Evolutionary conservation across 1,139 yeast genomes (phyloP).

Genomic region (Geotrichum macrosporum): DNA sequence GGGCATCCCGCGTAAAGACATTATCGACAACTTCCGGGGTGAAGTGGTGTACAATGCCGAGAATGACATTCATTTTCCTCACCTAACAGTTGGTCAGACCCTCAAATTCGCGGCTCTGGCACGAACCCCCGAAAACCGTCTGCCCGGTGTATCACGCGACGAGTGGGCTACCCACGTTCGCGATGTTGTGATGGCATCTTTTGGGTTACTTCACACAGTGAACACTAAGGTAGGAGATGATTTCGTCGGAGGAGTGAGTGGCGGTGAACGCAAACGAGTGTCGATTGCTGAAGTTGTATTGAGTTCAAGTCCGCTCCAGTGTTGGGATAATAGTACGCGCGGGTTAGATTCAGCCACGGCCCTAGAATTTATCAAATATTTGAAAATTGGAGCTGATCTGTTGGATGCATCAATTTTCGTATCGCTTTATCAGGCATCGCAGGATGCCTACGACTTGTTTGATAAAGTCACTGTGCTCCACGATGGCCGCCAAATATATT

Average conservation of each 20-base stretch:
- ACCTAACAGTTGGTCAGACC: conserved; percentile 56
- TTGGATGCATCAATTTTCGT: conserved; percentile 53
- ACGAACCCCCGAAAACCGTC: conserved; percentile 50
- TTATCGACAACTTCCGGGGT: conserved; percentile 45
- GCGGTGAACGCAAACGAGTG: conserved; percentile 59
- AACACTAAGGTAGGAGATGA: conserved; percentile 56
- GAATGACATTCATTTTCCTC: conserved; percentile 55
- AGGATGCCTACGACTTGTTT: conserved; percentile 54
- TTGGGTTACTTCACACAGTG: conserved; percentile 53
- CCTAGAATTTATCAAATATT: conserved; percentile 55
- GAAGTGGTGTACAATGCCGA: conserved; percentile 57
- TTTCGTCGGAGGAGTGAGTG: conserved; percentile 55
- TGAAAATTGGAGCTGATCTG: conserved; percentile 54
- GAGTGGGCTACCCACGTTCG: conserved; percentile 46
- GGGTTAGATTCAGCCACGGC: conserved; percentile 71
- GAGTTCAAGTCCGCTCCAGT: conserved; percentile 51
- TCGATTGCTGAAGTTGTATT: conserved; percentile 57
- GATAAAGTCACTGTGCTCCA: conserved; percentile 60
- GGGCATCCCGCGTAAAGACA: conserved; percentile 47
- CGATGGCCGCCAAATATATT: conserved; percentile 53
- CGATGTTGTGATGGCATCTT: conserved; percentile 48
- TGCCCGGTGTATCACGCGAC: conserved; percentile 46
- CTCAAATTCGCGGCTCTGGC: conserved; percentile 54
- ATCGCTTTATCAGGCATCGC: conserved; percentile 58
- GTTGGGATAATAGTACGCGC: conserved; percentile 70